Percentiles rank a stretch among this genome's conserved stretches.
Conservation (phyloP, 768 basidiomycete genomes). For the Kwoniella bestiolae region DNA sequence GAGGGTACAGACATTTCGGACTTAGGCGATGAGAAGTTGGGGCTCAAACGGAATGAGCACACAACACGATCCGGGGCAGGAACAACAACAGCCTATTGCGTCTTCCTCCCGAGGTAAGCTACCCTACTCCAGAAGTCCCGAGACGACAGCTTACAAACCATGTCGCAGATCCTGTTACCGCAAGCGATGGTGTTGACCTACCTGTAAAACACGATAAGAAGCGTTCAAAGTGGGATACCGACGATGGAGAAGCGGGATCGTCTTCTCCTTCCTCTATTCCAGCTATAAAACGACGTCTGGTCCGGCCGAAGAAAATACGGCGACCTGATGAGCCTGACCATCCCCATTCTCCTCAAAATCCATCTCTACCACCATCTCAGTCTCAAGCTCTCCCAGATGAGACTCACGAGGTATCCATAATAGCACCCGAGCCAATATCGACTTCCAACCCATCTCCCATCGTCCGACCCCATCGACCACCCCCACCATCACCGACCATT, state of each 20-base stretch:
- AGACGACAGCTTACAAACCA: too few species aligned
- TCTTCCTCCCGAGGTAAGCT: conserved; percentile 19
- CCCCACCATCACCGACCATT: neutral
- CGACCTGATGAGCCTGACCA: conserved; percentile 23
- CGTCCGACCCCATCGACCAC: conserved; percentile 5
- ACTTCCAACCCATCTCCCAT: neutral
- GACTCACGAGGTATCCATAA: neutral
- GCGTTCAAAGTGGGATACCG: conserved; percentile 28
- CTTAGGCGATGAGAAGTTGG: conserved; percentile 9
- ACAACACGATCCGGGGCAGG: neutral
- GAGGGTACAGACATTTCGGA: too few species aligned
- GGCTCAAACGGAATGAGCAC: neutral
- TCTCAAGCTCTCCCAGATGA: neutral
- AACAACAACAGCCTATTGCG: neutral
- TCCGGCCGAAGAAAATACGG: conserved; percentile 42
- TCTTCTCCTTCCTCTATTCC: conserved; percentile 10
- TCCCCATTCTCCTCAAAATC: neutral
- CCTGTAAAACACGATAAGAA: neutral
- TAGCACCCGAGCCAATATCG: neutral
- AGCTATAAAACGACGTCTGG: conserved; percentile 36
- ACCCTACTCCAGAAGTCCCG: neutral
- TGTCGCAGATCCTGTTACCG: neutral
- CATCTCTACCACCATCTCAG: too few species aligned
- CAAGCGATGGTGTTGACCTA: neutral
- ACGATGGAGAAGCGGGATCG: conserved; percentile 6